Base-by-base conservation (phyloP, 352 stramenopile species). In the Phytophthora lateralis region DNA sequence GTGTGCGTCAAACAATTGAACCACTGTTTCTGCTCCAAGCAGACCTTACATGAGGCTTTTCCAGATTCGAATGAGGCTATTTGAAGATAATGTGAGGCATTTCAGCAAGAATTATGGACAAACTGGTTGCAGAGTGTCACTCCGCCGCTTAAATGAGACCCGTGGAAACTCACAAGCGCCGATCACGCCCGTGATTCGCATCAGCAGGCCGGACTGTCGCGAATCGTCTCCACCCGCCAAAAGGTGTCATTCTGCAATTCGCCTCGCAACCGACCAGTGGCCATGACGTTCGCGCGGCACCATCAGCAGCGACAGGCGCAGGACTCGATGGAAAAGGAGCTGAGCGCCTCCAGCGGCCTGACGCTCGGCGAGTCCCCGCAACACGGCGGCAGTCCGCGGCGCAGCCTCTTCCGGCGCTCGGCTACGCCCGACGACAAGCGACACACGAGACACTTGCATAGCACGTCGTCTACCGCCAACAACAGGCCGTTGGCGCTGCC, bases 401-500 rank as follows among this genome's bases (percentile, higher is more conserved):
- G 57, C 57, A 71, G 63, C n/a, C 48, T 71, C 38, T 71, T 71
- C 51, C 43, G 56, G 4, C 45, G 59, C 39, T 63, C 58, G 4
- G 27, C 21, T 1, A 64, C 57, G 3, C 46, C 46, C 29, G 51
- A 48, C 37, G 51, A 48, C 37, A 52, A 20, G 11, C 44, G 41
- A 20, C 26, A 4, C 3, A 39, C 43, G 1, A 53, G 26, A 8
- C 66, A 63, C 20, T 62, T 75, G 10, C 43, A 35, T 15, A 48
- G 30, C 12, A 34, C 14, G 11, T 47, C 35, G 11, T 41, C 35
- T 15, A 41, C 12, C 1, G 6, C 14, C 5, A 47, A 10, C 5
- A 6, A 2, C n/a, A 55, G 49, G 9, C 46, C 35, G 8, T 17
- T 77, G n/a, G 50, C 69, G n/a, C 70, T 93, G 41, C 84, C 81